Percentiles rank a stretch among this genome's conserved stretches.
These are phyloP conservation scores for Hypocreales sp. DNA, from an alignment of 2,329 filamentous ascomycete species.

Conservation along the genomic window DNA sequence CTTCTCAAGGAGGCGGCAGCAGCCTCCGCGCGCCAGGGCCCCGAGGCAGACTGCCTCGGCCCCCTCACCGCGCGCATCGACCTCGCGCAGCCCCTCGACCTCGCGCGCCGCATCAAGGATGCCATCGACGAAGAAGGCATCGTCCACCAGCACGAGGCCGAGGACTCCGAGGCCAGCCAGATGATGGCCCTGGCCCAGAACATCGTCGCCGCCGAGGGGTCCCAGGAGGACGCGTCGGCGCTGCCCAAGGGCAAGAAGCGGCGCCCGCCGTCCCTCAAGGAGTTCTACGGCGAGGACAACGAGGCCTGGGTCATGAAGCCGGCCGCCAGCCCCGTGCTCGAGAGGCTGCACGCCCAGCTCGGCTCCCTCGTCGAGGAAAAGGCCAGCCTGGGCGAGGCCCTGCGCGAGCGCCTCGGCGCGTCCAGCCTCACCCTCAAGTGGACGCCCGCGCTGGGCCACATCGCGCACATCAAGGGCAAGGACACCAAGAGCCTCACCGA, in stretches of 20 bases:
- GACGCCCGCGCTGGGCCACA: slow-evolving; percentile 76
- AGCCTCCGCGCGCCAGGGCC: slow-evolving; percentile 3
- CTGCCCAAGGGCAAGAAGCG: slow-evolving; percentile 40
- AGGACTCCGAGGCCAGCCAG: slow-evolving; percentile 55
- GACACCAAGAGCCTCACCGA: slow-evolving; percentile 32
- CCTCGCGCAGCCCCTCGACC: slow-evolving; percentile 47
- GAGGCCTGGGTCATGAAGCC: slow-evolving; percentile 52
- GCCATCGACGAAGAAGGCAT: slow-evolving; percentile 90
- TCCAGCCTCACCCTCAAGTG: slow-evolving; percentile 64
- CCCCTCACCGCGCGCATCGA: slow-evolving; percentile 41
- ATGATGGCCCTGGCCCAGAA: slow-evolving; percentile 61
- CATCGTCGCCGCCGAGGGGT: slow-evolving; percentile 51
- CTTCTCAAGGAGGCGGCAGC: slow-evolving; percentile 21
- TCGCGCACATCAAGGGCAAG: slow-evolving; percentile 79
- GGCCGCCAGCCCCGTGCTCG: slow-evolving; percentile 49
- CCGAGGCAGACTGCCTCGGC: slow-evolving; percentile 20
- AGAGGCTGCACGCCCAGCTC: slow-evolving; percentile 53
- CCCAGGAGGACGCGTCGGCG: slow-evolving; percentile 35
- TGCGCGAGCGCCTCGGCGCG: slow-evolving; percentile 47
- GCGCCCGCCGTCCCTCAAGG: slow-evolving; percentile 29
- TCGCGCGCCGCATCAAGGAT: slow-evolving; percentile 55
- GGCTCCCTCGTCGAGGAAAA: slow-evolving; percentile 45
- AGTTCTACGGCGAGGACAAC: slow-evolving; percentile 43
- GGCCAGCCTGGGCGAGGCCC: slow-evolving; percentile 35
- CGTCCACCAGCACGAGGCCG: slow-evolving; percentile 60